phyloP scores from a whole-genome alignment of 805 yeast species.

The Kodamaea fukazawae region DNA sequence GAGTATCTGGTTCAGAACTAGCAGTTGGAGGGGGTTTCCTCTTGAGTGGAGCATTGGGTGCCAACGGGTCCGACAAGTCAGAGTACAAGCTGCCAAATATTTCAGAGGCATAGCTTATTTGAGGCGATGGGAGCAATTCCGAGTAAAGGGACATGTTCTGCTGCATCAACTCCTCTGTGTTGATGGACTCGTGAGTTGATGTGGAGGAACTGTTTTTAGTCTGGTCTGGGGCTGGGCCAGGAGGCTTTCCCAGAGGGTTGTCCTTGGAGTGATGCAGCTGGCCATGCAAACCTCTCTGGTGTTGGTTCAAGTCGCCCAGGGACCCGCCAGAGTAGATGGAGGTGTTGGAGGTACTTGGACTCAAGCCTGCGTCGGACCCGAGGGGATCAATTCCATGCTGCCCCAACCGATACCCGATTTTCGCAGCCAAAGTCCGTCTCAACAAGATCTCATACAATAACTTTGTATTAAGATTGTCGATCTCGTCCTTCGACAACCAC shows the following conservation, averaged over 20 bases:
- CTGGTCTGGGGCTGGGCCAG: not conserved
- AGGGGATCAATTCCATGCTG: conserved; percentile 13
- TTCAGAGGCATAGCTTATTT: conserved; percentile 31
- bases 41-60: too few relatives aligned
- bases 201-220: not conserved
- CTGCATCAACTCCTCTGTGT: conserved; percentile 30
- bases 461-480: conserved; percentile 27
- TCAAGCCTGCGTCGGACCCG: not conserved
- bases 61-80: not conserved
- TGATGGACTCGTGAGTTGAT: conserved; percentile 16
- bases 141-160: conserved; percentile 31
- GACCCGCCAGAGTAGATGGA: not conserved
- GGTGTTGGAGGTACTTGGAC: not conserved
- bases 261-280: not conserved
- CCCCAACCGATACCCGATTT: conserved; percentile 33
- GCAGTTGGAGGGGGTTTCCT: not conserved
- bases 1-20: conserved; percentile 1
- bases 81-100: conserved; percentile 22
- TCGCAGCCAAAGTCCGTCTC: conserved; percentile 43
- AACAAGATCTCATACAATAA: conserved; percentile 36
- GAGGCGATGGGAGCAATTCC: conserved; percentile 39
- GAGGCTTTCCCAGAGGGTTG: not conserved
- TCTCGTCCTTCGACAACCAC: conserved; percentile 23
- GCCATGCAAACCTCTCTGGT: too few relatives aligned
- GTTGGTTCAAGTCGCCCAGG: not conserved